phyloP scores from a whole-genome alignment of 257 asterid genomes.

The Solanum pennellii region DNA sequence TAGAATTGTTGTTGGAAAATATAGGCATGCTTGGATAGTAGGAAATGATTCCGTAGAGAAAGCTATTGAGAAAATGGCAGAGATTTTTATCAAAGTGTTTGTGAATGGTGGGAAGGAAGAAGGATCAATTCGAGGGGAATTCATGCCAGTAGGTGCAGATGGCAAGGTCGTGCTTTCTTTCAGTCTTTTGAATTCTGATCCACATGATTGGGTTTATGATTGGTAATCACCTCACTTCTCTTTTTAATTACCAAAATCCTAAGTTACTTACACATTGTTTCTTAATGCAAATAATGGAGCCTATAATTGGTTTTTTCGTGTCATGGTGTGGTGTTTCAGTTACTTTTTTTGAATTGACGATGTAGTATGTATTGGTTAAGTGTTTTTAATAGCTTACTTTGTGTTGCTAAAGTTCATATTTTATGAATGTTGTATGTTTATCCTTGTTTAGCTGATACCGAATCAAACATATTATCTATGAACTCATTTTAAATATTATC shows the following conservation, averaged over 20 bases:
- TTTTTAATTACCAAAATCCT: not conserved
- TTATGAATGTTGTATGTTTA: not conserved
- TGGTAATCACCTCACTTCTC: constrained; percentile 32
- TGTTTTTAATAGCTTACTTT: not conserved
- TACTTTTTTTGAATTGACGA: not conserved
- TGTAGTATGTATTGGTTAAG: not conserved
- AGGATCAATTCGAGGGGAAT: constrained; percentile 68
- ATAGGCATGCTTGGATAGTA: constrained; percentile 78
- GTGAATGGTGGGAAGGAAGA: constrained; percentile 83
- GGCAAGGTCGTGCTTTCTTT: constrained; percentile 89
- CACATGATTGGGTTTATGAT: constrained; percentile 66
- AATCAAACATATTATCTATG: not conserved
- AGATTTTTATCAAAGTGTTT: constrained; percentile 61
- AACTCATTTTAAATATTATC: not conserved
- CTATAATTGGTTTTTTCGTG: not conserved
- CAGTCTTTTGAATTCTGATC: constrained; percentile 87
- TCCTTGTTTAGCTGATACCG: not conserved
- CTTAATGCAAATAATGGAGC: not conserved
- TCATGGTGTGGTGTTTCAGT: not conserved
- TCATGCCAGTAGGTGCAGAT: constrained; percentile 98
- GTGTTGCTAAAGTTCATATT: not conserved
- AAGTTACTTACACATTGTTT: not conserved
- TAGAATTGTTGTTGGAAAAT: constrained; percentile 71
- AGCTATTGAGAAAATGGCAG: constrained; percentile 51
- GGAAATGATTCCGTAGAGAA: constrained; percentile 44